A percentile compares a stretch with the other conserved stretches of the same genome.
Conservation (phyloP, 164 flowering plant genomes). For the Berberis vulgaris region DNA sequence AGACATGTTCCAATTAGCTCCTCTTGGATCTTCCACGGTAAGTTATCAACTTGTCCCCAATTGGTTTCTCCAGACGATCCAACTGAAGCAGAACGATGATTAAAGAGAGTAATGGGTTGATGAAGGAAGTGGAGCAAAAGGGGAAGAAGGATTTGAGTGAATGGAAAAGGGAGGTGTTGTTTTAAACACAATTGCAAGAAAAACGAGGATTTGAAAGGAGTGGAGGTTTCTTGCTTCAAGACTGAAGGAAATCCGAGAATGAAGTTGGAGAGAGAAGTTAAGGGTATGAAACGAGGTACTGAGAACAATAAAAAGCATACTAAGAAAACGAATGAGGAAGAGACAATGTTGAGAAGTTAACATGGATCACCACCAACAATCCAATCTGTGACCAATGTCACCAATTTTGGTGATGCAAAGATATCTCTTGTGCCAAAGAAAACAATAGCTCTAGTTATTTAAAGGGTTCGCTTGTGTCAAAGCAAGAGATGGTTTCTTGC, state of each 20-base stretch:
- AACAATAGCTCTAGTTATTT: not conserved
- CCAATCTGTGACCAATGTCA: not conserved
- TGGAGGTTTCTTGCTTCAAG: not conserved
- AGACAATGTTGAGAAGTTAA: no score
- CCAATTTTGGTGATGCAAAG: not conserved
- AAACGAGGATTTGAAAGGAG: not conserved
- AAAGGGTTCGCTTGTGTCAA: not conserved
- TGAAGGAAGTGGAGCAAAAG: conserved; percentile 2
- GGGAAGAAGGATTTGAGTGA: not conserved
- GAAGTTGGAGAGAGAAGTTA: conserved; percentile 10
- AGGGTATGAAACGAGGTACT: not conserved
- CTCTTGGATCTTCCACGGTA: conserved; percentile 6
- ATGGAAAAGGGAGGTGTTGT: not conserved
- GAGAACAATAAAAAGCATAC: not conserved
- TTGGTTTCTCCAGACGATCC: conserved; percentile 3
- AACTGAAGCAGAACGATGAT: not conserved
- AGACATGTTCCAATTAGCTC: not conserved
- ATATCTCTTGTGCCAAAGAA: not conserved
- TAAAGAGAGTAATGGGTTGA: not conserved
- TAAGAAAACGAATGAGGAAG: not conserved
- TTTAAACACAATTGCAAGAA: not conserved
- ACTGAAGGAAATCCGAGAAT: conserved; percentile 5
- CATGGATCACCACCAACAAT: conserved; percentile 2
- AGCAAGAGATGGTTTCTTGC: not conserved
- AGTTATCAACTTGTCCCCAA: conserved; percentile 4